Evolutionary conservation across 176 grass and related monocot species (phyloP), one percentile per base, ranked within the genome.

Genomic region (Neostapfia colusana): DNA sequence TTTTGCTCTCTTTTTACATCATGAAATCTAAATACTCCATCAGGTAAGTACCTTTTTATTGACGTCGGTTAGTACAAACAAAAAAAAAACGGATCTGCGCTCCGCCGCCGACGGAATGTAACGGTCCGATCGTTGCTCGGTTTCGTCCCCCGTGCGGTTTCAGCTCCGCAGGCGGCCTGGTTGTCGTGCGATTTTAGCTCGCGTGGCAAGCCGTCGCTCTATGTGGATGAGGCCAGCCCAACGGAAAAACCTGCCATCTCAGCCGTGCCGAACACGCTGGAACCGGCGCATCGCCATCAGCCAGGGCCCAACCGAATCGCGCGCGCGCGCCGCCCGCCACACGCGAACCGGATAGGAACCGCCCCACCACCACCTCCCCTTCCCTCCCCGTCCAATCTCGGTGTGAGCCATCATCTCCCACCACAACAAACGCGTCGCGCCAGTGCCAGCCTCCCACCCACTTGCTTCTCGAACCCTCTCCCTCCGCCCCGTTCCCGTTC

Each of bases 381-480:
- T 45, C 39, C 65, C 72, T 1, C 42, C 57, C 59, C 38, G 20
- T 41, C 36, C 24, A 58, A 31, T 63, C 81, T 2, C 68, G 1
- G 17, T 13, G 41, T 48, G 21, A 26, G 25, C 66, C 17, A 36
- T 44, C 17, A 36, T 44, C 51, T 20, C 61, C 57, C 37, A 73
- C 63, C 72, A 62, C 69, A 79, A 55, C 81, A 74, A 83, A 63
- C 81, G 36, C 53, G 67, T 80, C 39, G 31, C 24, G 28, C 59
- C 35, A 16, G 31, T 3, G 31, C 31, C 31, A 31, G 31, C 31
- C 31, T 66, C 45, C 14, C 69, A 8, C 45, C 14, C 69, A 8
- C 42, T 39, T 40, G 62, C 80, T 61, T 74, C 83, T 70, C 63
- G 44, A 86, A 76, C 51, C 79, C 68, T 26, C 73, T 60, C 31